A percentile compares a stretch with the other conserved stretches of the same genome.
Evolutionary conservation across 2,329 filamentous ascomycete genomes (phyloP).

Genomic region (Zymoseptoria crescenta): DNA sequence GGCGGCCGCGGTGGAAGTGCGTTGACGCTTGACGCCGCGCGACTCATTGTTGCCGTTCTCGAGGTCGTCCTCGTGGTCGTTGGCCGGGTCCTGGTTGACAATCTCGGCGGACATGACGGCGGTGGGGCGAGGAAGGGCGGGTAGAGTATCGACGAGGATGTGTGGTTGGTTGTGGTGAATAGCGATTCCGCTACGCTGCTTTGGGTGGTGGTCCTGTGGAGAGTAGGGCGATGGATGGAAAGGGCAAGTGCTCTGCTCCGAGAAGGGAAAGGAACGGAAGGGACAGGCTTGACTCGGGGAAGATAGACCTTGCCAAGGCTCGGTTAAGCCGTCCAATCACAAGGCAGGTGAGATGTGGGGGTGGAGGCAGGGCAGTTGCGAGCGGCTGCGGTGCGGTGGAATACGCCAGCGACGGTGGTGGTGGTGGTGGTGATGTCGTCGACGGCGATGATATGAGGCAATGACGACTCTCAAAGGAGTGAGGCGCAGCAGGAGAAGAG

Average conservation of each 20-base stretch:
- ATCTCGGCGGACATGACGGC: conserved; percentile 16
- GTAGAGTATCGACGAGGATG: neutral
- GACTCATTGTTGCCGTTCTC: conserved; percentile 65
- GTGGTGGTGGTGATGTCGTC: neutral
- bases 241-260: neutral
- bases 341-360: neutral
- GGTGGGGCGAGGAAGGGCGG: neutral
- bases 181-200: neutral
- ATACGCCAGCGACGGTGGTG: neutral
- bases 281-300: neutral
- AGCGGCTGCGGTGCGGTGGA: neutral
- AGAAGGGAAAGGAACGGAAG: neutral
- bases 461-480: neutral
- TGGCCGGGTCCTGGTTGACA: conserved; percentile 16
- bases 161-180: neutral
- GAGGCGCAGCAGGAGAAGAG: neutral
- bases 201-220: neutral
- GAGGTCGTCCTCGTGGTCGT: conserved; percentile 39
- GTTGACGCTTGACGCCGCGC: conserved; percentile 83
- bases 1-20: conserved; percentile 60
- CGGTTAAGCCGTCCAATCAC: neutral
- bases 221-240: neutral
- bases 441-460: neutral
- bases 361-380: neutral
- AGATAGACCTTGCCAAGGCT: neutral